These are phyloP conservation scores for Inga laurina DNA, from an alignment of 306 rosid species.

Conservation along the genomic window DNA sequence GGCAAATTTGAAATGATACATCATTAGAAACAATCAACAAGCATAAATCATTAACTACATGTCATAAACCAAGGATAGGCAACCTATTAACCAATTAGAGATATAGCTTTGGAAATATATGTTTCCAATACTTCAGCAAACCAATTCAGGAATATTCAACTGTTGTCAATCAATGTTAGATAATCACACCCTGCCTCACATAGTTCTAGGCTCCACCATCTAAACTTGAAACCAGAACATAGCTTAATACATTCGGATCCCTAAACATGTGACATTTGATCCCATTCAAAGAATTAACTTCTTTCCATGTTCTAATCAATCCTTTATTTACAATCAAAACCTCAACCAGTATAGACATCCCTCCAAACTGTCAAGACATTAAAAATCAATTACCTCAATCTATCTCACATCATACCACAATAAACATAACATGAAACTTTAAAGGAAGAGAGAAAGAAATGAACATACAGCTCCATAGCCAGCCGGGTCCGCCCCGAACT, in stretches of 20 bases:
- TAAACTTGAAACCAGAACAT: slow-evolving; percentile 6
- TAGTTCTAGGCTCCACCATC: background rate
- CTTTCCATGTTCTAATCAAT: background rate
- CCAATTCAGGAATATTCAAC: background rate
- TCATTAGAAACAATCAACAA: slow-evolving; percentile 12
- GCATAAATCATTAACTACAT: background rate
- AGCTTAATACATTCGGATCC: background rate
- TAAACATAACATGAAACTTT: background rate
- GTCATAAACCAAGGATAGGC: background rate
- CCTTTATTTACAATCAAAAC: background rate
- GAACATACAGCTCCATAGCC: slow-evolving; percentile 32
- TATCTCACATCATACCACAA: background rate
- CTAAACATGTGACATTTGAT: background rate
- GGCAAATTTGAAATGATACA: background rate
- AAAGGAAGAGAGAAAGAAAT: background rate
- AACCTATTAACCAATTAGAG: background rate
- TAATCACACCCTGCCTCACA: background rate
- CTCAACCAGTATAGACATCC: background rate
- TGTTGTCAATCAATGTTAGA: background rate
- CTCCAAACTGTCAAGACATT: background rate
- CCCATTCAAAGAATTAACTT: background rate
- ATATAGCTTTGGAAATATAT: background rate
- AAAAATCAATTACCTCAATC: background rate
- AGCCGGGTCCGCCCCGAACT: slow-evolving; percentile 35
- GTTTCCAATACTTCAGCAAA: slow-evolving; percentile 4